These are phyloP conservation scores for Rhizoctonia solani DNA, from an alignment of 1,284 basidiomycete genomes.

Conservation along the genomic window DNA sequence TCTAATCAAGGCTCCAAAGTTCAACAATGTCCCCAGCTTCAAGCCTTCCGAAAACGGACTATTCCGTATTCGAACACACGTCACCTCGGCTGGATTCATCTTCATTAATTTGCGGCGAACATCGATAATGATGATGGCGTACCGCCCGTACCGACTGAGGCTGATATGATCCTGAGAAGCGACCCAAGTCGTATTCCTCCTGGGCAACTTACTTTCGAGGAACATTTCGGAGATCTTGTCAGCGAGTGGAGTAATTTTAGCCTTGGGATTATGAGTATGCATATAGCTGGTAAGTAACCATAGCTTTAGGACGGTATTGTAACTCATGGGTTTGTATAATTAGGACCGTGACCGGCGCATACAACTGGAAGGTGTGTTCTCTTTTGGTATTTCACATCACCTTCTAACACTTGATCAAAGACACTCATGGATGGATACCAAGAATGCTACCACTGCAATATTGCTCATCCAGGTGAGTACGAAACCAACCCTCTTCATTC, in stretches of 20 bases:
- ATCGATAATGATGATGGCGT: slow-evolving; percentile 21
- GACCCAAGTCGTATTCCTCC: slow-evolving; percentile 27
- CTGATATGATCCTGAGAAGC: slow-evolving; percentile 27
- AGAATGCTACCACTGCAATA: slow-evolving; percentile 42
- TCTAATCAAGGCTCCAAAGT: slow-evolving; percentile 43
- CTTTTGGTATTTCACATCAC: neutral
- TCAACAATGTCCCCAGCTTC: slow-evolving; percentile 41
- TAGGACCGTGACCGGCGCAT: slow-evolving; percentile 34
- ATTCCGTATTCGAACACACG: slow-evolving; percentile 42
- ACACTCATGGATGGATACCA: slow-evolving; percentile 44
- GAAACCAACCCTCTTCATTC: neutral
- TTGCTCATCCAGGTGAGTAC: slow-evolving; percentile 41
- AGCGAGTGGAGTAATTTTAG: slow-evolving; percentile 34
- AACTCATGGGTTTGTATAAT: neutral
- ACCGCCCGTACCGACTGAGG: slow-evolving; percentile 14
- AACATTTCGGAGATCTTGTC: slow-evolving; percentile 39
- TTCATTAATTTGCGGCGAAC: slow-evolving; percentile 43
- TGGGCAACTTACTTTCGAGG: slow-evolving; percentile 39
- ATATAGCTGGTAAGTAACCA: slow-evolving; percentile 33
- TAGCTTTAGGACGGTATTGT: neutral
- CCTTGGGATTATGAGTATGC: slow-evolving; percentile 38
- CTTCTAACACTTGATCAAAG: slow-evolving; percentile 2
- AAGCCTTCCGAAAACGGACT: slow-evolving; percentile 42
- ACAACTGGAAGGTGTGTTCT: slow-evolving; percentile 37
- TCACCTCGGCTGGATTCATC: slow-evolving; percentile 41